Conservation (phyloP, 257 asterid species). For the Plantago ovata region DNA sequence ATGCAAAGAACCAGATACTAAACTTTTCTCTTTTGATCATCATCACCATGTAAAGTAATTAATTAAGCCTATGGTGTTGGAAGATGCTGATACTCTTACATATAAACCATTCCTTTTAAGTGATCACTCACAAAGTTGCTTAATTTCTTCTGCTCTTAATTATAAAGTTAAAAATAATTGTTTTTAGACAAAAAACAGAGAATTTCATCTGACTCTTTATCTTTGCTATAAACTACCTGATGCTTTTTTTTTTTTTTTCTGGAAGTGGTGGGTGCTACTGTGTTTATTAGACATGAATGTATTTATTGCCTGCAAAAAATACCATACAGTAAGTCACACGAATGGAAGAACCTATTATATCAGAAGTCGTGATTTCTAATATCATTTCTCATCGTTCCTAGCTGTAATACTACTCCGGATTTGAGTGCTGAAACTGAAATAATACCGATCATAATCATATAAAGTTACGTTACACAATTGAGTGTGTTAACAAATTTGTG, state of each 20-base stretch:
- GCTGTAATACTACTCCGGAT: too few species aligned
- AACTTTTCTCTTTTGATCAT: background rate
- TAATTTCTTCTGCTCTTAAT: too few species aligned
- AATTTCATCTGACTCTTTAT: too few species aligned
- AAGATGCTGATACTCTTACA: slow-evolving; percentile 12
- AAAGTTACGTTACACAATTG: too few species aligned
- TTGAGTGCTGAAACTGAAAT: background rate
- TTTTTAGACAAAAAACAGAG: too few species aligned
- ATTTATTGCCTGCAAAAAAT: too few species aligned
- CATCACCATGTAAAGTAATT: background rate
- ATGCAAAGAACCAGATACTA: slow-evolving; percentile 20
- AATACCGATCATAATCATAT: too few species aligned
- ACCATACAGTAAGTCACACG: slow-evolving; percentile 1
- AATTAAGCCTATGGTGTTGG: slow-evolving; percentile 2
- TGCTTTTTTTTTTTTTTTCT: too few species aligned
- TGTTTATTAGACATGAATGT: too few species aligned
- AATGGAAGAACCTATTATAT: background rate
- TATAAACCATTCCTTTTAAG: slow-evolving; percentile 8
- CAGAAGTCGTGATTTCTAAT: background rate
- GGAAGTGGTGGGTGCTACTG: slow-evolving; percentile 1
- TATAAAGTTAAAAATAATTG: too few species aligned
- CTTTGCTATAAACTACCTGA: too few species aligned
- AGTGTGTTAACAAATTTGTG: background rate
- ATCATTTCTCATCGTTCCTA: background rate
- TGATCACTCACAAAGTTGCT: slow-evolving; percentile 6